These are phyloP conservation scores for Hyphopichia burtonii DNA, from an alignment of 1,139 yeast genomes.

Conservation along the genomic window DNA sequence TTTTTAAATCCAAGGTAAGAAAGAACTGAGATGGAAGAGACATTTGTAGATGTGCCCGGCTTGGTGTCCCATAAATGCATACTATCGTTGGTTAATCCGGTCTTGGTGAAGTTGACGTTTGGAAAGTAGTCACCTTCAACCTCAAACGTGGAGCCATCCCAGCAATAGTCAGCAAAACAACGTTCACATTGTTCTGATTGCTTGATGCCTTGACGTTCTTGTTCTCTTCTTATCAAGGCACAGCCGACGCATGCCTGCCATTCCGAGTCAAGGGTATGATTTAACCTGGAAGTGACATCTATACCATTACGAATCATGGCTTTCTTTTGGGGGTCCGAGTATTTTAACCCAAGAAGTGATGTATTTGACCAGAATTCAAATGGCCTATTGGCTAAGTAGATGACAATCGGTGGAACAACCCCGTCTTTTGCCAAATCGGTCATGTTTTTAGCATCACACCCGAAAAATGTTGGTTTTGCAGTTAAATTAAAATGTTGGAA, in stretches of 20 bases:
- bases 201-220: conserved; percentile 37
- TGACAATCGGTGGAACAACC: conserved; percentile 36
- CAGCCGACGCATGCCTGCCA: conserved; percentile 45
- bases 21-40: neutral
- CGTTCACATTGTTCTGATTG: conserved; percentile 39
- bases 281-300: conserved; percentile 29
- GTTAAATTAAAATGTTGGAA: conserved; percentile 37
- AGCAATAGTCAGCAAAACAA: conserved; percentile 41
- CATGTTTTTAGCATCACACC: conserved; percentile 41
- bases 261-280: conserved; percentile 34
- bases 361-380: conserved; percentile 37
- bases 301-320: conserved; percentile 41
- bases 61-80: conserved; percentile 3
- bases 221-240: conserved; percentile 44
- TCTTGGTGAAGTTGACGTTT: conserved; percentile 24
- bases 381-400: conserved; percentile 43
- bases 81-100: conserved; percentile 25
- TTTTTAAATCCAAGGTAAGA: neutral
- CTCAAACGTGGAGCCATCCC: conserved; percentile 32
- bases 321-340: conserved; percentile 32
- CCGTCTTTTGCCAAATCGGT: conserved; percentile 34
- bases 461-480: conserved; percentile 44
- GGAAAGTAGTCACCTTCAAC: conserved; percentile 1
- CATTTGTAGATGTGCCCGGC: neutral
- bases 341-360: conserved; percentile 33